These are phyloP conservation scores for Nicotiana tabacum DNA, from an alignment of 257 asterid species.

Conservation along the genomic window DNA sequence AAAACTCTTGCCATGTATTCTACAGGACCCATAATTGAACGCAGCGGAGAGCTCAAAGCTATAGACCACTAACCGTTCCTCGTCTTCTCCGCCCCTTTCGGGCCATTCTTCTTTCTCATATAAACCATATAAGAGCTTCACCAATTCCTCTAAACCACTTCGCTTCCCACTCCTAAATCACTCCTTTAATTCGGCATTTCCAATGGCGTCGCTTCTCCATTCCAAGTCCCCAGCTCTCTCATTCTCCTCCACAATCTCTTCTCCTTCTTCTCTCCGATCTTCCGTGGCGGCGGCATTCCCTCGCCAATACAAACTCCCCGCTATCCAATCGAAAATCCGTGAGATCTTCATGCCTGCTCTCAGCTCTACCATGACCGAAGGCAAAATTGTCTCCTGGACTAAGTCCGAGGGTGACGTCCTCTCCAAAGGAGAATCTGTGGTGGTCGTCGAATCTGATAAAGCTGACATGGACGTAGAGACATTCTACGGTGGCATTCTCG, in stretches of 20 bases:
- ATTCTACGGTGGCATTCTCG: constrained; percentile 64
- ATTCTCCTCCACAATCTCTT: constrained; percentile 55
- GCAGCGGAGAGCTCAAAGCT: constrained; percentile 38
- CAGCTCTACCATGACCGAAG: constrained; percentile 94
- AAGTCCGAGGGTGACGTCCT: constrained; percentile 76
- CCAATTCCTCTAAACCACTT: too few relatives aligned
- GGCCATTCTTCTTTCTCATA: background rate
- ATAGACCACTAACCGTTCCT: constrained; percentile 19
- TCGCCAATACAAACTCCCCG: constrained; percentile 23
- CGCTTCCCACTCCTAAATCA: too few relatives aligned
- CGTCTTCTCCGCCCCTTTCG: background rate
- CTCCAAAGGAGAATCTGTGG: constrained; percentile 82
- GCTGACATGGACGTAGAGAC: constrained; percentile 88
- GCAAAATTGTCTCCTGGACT: constrained; percentile 77
- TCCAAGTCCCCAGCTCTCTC: constrained; percentile 16
- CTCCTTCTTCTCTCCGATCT: constrained; percentile 28
- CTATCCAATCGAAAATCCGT: constrained; percentile 62
- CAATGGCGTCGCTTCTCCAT: constrained; percentile 23
- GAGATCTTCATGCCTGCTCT: constrained; percentile 95
- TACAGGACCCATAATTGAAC: too few relatives aligned
- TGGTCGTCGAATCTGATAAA: constrained; percentile 79
- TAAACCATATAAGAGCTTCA: too few relatives aligned
- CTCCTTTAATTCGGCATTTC: background rate
- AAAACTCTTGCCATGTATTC: too few relatives aligned
- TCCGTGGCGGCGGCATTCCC: constrained; percentile 11